phyloP scores from a whole-genome alignment of 495 filamentous ascomycete species.

The Daldinia grandis region DNA sequence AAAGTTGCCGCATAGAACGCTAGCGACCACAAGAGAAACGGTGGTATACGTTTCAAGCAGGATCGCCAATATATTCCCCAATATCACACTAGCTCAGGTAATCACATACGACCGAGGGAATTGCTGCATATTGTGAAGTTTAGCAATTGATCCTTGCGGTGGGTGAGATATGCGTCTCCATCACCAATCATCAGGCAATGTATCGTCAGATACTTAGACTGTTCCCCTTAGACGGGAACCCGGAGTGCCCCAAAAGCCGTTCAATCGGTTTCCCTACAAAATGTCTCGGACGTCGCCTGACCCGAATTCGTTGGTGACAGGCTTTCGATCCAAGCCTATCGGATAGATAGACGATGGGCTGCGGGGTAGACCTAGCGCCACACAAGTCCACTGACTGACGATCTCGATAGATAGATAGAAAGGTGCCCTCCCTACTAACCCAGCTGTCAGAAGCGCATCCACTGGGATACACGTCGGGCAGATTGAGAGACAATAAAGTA shows the following conservation, averaged over 20 bases:
- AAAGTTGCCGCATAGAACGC: conserved; percentile 23
- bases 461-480: conserved; percentile 3
- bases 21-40: not conserved
- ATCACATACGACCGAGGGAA: conserved; percentile 13
- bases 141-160: conserved; percentile 33
- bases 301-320: conserved; percentile 30
- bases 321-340: conserved; percentile 30
- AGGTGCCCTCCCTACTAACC: conserved; percentile 14
- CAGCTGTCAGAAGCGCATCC: conserved; percentile 15
- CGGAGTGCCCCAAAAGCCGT: conserved; percentile 16
- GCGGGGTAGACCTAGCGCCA: conserved; percentile 32
- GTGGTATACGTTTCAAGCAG: conserved; percentile 19
- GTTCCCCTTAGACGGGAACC: conserved; percentile 7
- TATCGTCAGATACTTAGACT: conserved; percentile 22
- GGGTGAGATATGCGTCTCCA: conserved; percentile 13
- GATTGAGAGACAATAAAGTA: conserved; percentile 10
- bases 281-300: conserved; percentile 30
- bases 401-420: conserved; percentile 27
- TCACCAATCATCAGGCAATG: conserved; percentile 25
- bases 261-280: conserved; percentile 9
- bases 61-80: conserved; percentile 22
- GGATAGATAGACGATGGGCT: conserved; percentile 22
- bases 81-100: conserved; percentile 19
- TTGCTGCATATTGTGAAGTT: conserved; percentile 18
- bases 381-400: conserved; percentile 21